phyloP scores from a whole-genome alignment of 1,139 yeast species.

The Ashbya aceris region DNA sequence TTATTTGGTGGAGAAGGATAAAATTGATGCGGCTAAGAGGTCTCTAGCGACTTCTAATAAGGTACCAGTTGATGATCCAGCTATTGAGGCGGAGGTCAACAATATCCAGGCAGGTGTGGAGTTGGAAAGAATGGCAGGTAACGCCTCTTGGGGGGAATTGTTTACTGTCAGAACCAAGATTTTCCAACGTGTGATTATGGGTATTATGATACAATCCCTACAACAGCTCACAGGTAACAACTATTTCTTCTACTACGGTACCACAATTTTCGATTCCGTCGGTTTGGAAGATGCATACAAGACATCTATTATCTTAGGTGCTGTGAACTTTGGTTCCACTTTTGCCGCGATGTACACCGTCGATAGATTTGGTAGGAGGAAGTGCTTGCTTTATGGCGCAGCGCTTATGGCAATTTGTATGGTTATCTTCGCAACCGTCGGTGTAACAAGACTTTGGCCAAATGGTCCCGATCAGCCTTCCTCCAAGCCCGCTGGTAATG shows the following conservation, averaged over 20 bases:
- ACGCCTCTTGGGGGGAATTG: constrained; percentile 34
- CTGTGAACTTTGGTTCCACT: constrained; percentile 70
- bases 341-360: constrained; percentile 59
- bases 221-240: constrained; percentile 54
- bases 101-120: constrained; percentile 15
- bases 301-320: constrained; percentile 62
- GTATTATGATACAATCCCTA: constrained; percentile 46
- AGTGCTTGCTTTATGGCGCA: constrained; percentile 52
- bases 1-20: constrained; percentile 33
- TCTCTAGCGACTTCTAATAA: constrained; percentile 43
- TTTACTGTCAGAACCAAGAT: constrained; percentile 40
- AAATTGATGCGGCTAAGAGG: constrained; percentile 32
- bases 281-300: constrained; percentile 37
- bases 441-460: constrained; percentile 37
- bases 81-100: constrained; percentile 38
- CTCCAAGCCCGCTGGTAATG: constrained; percentile 44
- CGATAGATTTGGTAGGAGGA: constrained; percentile 61
- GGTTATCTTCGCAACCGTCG: constrained; percentile 55
- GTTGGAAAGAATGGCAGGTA: constrained; percentile 1
- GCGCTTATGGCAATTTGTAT: constrained; percentile 53
- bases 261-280: constrained; percentile 41
- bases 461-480: constrained; percentile 10
- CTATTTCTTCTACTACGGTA: constrained; percentile 49
- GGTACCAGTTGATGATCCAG: constrained; percentile 35
- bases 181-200: constrained; percentile 40